These are phyloP conservation scores for Trifolium fragiferum DNA, from an alignment of 306 rosid genomes.

Conservation along the genomic window DNA sequence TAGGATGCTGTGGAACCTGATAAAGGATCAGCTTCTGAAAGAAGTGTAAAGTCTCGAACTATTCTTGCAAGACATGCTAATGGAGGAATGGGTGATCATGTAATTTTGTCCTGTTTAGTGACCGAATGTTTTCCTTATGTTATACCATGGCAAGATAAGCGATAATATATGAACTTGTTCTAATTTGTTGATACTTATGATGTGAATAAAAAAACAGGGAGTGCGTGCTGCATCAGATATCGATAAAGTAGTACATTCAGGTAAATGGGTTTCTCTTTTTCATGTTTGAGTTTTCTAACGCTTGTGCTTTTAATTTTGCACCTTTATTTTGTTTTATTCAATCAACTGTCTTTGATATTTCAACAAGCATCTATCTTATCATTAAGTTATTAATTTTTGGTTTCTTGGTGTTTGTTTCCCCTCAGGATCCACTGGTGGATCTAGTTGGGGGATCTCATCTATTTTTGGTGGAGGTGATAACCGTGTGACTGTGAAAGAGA, in stretches of 20 bases:
- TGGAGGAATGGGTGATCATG: conserved; percentile 75
- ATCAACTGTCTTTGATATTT: conserved; percentile 26
- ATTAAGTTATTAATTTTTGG: conserved; percentile 5
- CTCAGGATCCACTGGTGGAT: conserved; percentile 65
- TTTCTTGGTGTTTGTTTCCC: conserved; percentile 31
- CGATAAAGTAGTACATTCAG: conserved; percentile 68
- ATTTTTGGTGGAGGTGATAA: conserved; percentile 77
- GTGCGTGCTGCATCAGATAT: conserved; percentile 61
- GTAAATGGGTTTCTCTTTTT: conserved; percentile 49
- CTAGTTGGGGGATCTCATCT: conserved; percentile 83
- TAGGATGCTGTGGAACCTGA: conserved; percentile 84
- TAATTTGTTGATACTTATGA: conserved; percentile 35
- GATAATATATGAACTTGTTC: conserved; percentile 19
- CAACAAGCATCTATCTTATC: not conserved
- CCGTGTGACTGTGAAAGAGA: conserved; percentile 64
- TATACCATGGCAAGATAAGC: conserved; percentile 4
- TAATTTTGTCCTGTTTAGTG: conserved; percentile 27
- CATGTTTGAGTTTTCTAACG: conserved; percentile 12
- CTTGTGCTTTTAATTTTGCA: not conserved
- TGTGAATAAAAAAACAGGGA: conserved; percentile 50
- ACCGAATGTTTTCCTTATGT: not conserved
- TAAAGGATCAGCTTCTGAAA: conserved; percentile 72
- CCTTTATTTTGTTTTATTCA: not conserved
- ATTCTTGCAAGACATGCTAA: conserved; percentile 76
- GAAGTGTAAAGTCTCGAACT: conserved; percentile 63